These are phyloP conservation scores for Botrytis aclada DNA, from an alignment of 2,329 filamentous ascomycete species.

Conservation along the genomic window DNA sequence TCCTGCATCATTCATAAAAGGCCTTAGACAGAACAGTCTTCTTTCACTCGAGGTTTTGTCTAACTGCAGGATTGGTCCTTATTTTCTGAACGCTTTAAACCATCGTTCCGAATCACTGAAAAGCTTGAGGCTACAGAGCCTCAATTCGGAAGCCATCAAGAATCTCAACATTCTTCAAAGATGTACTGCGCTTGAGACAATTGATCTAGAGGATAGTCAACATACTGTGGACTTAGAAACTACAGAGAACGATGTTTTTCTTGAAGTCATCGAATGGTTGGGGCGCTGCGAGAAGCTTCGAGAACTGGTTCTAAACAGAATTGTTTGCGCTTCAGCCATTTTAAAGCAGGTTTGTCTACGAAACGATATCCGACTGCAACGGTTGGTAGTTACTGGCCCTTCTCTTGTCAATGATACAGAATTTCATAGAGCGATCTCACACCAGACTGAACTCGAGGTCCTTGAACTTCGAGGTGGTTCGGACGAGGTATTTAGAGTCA, in stretches of 20 bases:
- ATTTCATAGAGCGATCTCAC: conserved; percentile 51
- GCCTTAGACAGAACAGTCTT: conserved; percentile 55
- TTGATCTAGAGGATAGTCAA: conserved; percentile 46
- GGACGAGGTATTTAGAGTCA: conserved; percentile 42
- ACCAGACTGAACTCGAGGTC: conserved; percentile 48
- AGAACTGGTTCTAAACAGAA: conserved; percentile 48
- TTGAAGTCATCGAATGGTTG: conserved; percentile 53
- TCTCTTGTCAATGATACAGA: conserved; percentile 46
- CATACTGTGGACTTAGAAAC: conserved; percentile 47
- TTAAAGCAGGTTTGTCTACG: conserved; percentile 48
- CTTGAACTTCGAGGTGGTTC: conserved; percentile 47
- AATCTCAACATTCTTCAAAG: conserved; percentile 48
- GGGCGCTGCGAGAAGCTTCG: conserved; percentile 50
- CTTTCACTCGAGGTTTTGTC: conserved; percentile 57
- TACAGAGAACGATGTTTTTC: conserved; percentile 51
- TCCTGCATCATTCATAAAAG: conserved; percentile 56
- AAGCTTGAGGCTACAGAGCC: conserved; percentile 48
- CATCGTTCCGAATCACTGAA: conserved; percentile 54
- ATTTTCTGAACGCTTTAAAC: conserved; percentile 53
- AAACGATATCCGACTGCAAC: conserved; percentile 46
- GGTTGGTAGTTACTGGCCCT: conserved; percentile 50
- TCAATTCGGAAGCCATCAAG: conserved; percentile 48
- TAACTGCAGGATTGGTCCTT: conserved; percentile 50
- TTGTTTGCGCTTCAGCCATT: conserved; percentile 52
- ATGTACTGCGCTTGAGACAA: conserved; percentile 47